phyloP scores from a whole-genome alignment of 768 basidiomycete species.

The Mrakia hoshinonis region DNA sequence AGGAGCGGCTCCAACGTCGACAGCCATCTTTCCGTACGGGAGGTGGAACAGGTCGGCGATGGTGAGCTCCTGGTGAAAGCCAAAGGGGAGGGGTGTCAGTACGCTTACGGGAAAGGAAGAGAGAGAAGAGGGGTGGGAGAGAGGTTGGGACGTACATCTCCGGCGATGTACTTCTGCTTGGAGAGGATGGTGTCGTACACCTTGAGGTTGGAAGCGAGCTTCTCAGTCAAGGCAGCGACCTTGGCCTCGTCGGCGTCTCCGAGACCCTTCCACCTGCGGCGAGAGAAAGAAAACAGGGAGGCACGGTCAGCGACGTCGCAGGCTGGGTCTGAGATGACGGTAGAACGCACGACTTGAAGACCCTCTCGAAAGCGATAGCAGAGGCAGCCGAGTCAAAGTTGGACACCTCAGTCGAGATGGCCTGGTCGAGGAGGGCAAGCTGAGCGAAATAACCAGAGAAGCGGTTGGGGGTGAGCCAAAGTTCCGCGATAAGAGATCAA shows the following conservation, averaged over 20 bases:
- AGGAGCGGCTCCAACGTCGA: conserved; percentile 26
- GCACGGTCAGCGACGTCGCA: not conserved
- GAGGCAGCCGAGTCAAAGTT: conserved; percentile 51
- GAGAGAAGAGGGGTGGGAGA: not conserved
- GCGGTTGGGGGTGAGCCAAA: too few relatives aligned
- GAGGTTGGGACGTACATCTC: conserved; percentile 41
- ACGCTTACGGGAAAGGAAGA: not conserved
- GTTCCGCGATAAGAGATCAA: not conserved
- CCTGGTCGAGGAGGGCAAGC: conserved; percentile 44
- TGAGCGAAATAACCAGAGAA: not conserved
- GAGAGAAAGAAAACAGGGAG: not conserved
- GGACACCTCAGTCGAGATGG: conserved; percentile 47
- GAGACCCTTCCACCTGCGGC: not conserved
- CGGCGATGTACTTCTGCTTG: conserved; percentile 51
- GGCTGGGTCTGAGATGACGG: not conserved
- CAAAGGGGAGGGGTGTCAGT: too few relatives aligned
- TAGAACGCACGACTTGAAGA: conserved; percentile 48
- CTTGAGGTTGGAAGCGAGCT: conserved; percentile 42
- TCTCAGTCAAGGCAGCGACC: conserved; percentile 40
- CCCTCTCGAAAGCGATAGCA: conserved; percentile 46
- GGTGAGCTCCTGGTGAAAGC: conserved; percentile 40
- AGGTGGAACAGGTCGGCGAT: conserved; percentile 56
- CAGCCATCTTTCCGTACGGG: conserved; percentile 44
- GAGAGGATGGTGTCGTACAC: conserved; percentile 53
- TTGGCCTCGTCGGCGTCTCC: conserved; percentile 19